These are phyloP conservation scores for Thraustochytrium sp. DNA, from an alignment of 352 stramenopile genomes.

Conservation along the genomic window DNA sequence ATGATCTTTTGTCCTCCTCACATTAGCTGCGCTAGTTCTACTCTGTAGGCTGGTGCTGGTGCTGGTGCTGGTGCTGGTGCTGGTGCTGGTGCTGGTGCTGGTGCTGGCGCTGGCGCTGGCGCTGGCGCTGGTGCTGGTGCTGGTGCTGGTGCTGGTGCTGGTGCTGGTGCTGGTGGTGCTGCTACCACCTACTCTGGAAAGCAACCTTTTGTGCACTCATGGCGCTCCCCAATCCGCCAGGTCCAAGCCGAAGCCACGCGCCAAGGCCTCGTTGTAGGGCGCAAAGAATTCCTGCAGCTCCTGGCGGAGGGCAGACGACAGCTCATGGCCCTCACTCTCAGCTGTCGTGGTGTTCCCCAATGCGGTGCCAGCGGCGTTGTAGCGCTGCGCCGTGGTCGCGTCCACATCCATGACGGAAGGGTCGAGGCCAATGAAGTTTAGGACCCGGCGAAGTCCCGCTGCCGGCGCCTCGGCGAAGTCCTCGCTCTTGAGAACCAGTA, in stretches of 20 bases:
- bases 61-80: too few species aligned
- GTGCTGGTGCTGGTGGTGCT: too few species aligned
- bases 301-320: not conserved
- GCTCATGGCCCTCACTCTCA: not conserved
- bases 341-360: too few species aligned
- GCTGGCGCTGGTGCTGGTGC: too few species aligned
- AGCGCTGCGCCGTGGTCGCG: not conserved
- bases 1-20: not conserved
- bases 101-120: too few species aligned
- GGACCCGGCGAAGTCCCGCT: not conserved
- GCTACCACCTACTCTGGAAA: not conserved
- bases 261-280: not conserved
- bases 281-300: slow-evolving; percentile 11
- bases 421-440: slow-evolving; percentile 17
- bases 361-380: not conserved
- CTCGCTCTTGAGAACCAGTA: slow-evolving; percentile 29
- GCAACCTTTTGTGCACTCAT: not conserved
- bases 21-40: too few species aligned
- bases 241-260: not conserved
- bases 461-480: not conserved
- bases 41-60: not conserved
- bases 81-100: too few species aligned
- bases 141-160: not conserved
- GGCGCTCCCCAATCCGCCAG: not conserved
- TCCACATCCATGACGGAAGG: slow-evolving; percentile 13